A percentile compares a stretch with the other conserved stretches of the same genome.
phyloP scores from a whole-genome alignment of 768 basidiomycete species.

The Tricholoma sp. region DNA sequence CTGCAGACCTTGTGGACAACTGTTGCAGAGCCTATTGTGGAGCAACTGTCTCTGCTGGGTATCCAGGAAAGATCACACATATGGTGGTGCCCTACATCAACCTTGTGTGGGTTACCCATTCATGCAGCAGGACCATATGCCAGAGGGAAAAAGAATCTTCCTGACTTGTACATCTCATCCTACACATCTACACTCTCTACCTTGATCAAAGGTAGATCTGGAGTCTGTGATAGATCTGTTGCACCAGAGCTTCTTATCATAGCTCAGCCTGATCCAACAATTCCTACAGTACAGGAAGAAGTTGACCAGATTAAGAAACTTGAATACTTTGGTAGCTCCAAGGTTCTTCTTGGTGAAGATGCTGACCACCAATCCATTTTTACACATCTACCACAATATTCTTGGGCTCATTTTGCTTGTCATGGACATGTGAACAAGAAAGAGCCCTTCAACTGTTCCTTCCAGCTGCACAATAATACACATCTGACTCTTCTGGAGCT shows the following conservation, averaged over 20 bases:
- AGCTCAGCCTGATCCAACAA: neutral
- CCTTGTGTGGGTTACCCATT: neutral
- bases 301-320: neutral
- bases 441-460: neutral
- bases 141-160: neutral
- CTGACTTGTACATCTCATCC: neutral
- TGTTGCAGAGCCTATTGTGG: neutral
- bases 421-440: neutral
- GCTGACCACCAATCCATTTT: neutral
- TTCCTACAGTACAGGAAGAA: neutral
- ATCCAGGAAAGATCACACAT: neutral
- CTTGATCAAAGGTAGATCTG: neutral
- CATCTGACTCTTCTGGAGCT: neutral
- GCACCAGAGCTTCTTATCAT: neutral
- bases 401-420: constrained; percentile 1
- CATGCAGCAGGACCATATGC: constrained; percentile 1
- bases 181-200: neutral
- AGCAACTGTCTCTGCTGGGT: neutral
- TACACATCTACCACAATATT: neutral
- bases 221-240: neutral
- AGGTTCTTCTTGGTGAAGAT: neutral
- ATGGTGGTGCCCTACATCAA: neutral
- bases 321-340: neutral
- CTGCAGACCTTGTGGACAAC: neutral
- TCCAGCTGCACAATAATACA: neutral